These are phyloP conservation scores for Glycine soja DNA, from an alignment of 306 rosid genomes.

Conservation along the genomic window DNA sequence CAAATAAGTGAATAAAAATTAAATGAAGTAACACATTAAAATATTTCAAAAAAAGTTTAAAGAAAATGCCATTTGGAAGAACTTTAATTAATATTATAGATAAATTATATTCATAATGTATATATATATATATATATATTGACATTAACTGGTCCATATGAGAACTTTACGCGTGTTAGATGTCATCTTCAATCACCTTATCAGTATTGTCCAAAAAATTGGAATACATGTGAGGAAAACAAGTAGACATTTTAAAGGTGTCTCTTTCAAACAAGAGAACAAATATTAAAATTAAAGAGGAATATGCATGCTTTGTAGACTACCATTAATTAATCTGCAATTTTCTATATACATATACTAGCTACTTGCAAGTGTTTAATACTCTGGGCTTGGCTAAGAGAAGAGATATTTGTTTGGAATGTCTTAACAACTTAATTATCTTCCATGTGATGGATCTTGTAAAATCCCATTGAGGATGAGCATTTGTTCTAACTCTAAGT, in stretches of 20 bases:
- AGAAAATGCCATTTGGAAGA: neutral
- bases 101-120: neutral
- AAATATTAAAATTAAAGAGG: neutral
- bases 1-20: neutral
- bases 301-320: neutral
- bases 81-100: neutral
- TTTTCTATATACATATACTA: neutral
- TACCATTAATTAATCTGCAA: neutral
- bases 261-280: neutral
- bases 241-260: neutral
- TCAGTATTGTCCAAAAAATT: neutral
- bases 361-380: neutral
- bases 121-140: neutral
- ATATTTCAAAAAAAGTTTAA: neutral
- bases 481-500: neutral
- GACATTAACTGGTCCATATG: neutral
- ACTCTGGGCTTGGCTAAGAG: neutral
- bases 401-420: neutral
- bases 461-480: neutral
- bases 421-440: neutral
- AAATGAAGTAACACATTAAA: neutral
- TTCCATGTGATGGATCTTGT: neutral
- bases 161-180: neutral
- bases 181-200: constrained; percentile 6
- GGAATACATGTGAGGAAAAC: neutral